Percentiles rank a stretch among this genome's conserved stretches.
phyloP scores from a whole-genome alignment of 495 filamentous ascomycete genomes.

The Lentithecium fluviatile region DNA sequence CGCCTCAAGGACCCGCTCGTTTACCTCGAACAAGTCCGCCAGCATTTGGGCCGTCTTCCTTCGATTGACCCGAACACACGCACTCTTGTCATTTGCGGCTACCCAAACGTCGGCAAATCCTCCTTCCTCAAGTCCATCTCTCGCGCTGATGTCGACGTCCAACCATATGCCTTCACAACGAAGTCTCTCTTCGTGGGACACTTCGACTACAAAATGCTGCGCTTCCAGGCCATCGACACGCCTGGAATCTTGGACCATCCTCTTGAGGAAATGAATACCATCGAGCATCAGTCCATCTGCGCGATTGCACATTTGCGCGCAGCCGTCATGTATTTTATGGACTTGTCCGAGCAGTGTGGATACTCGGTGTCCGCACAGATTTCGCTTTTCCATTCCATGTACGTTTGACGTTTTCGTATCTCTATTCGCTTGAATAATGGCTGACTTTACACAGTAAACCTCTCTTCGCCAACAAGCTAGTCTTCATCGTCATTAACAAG shows the following conservation, averaged over 20 bases:
- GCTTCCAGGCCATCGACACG: slow-evolving; percentile 86
- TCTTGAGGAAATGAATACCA: slow-evolving; percentile 99
- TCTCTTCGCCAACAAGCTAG: slow-evolving; percentile 93
- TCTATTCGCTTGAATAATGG: no score
- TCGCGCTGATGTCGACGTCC: slow-evolving; percentile 93
- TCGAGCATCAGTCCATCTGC: slow-evolving; percentile 98
- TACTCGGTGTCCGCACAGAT: slow-evolving; percentile 92
- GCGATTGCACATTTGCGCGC: slow-evolving; percentile 94
- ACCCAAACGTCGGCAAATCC: slow-evolving; percentile 97
- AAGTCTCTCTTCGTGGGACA: slow-evolving; percentile 97
- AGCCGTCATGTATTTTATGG: slow-evolving; percentile 96
- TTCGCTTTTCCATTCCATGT: slow-evolving; percentile 85
- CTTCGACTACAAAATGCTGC: slow-evolving; percentile 97
- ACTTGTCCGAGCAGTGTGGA: slow-evolving; percentile 95
- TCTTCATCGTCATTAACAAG: slow-evolving; percentile 97
- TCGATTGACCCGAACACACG: slow-evolving; percentile 95
- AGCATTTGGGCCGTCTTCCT: slow-evolving; percentile 96
- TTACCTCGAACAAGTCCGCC: slow-evolving; percentile 96
- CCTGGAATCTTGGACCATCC: slow-evolving; percentile 97
- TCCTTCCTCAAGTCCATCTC: slow-evolving; percentile 90
- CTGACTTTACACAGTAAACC: slow-evolving; percentile 56
- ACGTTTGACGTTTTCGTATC: no score
- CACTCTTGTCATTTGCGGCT: slow-evolving; percentile 92
- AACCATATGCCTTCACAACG: slow-evolving; percentile 98
- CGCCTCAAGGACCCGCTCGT: slow-evolving; percentile 88